phyloP scores from a whole-genome alignment of 106 monocot genomes.

The Dioscorea dumetorum region DNA sequence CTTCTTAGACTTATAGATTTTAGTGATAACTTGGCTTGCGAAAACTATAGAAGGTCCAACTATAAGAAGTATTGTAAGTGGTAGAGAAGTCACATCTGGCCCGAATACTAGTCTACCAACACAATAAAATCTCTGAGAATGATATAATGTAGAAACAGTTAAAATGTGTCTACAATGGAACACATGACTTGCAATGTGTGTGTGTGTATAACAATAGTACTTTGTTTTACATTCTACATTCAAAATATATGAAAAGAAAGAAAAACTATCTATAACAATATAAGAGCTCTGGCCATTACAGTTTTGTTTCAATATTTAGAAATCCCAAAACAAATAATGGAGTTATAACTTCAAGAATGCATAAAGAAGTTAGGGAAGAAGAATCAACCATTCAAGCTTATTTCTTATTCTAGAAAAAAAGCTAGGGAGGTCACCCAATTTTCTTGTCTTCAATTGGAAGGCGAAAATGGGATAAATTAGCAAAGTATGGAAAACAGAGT shows the following conservation, averaged over 20 bases:
- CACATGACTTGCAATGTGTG: background rate
- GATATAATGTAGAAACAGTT: background rate
- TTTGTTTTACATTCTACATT: no score
- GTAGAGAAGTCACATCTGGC: conserved; percentile 75
- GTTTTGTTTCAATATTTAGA: background rate
- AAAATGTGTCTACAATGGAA: background rate
- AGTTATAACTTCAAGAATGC: no score
- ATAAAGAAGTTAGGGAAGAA: no score
- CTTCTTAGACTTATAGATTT: conserved; percentile 25
- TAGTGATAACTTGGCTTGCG: conserved; percentile 50
- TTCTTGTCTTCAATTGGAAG: no score
- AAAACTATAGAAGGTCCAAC: conserved; percentile 55
- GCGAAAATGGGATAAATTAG: no score
- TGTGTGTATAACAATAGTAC: no score
- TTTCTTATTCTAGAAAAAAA: no score
- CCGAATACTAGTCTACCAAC: conserved; percentile 94
- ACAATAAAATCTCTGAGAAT: conserved; percentile 73
- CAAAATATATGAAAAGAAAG: background rate
- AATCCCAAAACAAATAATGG: no score
- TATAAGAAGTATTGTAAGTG: conserved; percentile 60
- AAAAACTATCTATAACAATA: background rate
- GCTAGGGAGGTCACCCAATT: no score
- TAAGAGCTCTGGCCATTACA: background rate
- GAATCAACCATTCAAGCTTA: no score
- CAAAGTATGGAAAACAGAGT: no score